Evolutionary conservation across 1,284 basidiomycete genomes (phyloP), one percentile per base, ranked within the genome.

Genomic region (Inonotus obliquus): DNA sequence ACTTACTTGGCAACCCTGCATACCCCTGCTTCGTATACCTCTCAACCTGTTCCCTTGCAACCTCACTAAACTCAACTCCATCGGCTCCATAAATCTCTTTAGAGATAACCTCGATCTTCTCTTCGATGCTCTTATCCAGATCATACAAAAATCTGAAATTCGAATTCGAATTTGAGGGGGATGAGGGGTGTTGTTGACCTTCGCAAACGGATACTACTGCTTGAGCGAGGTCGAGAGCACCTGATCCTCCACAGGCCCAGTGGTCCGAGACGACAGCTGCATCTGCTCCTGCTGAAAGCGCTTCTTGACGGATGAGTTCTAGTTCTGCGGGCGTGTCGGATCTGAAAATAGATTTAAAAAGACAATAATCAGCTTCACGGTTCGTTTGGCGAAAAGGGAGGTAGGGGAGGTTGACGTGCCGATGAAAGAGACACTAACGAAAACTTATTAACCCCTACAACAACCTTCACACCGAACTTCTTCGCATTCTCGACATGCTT

Each of bases 381-480:
- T 47, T 55, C 10, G n/a, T 44, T 2, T 7, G 3, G 6, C 13
- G 2, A 44, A 19, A 14, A 59, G 62, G 21, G 54, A 3, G 51
- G 61, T 58, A 17, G 45, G 41, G 60, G 4, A 29, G 29, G 27
- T n/a, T n/a, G n/a, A n/a, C n/a, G n/a, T n/a, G n/a, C n/a, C n/a
- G n/a, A n/a, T n/a, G n/a, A n/a, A n/a, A n/a, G n/a, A 17, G 54
- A 19, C 13, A 85, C 91, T 70, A 70, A 94, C 91, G 91, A 81
- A 76, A 99, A 99, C 73, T 89, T 89, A 79, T 99, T 99, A 78
- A 99, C 86, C 56, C 89, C 97, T 45, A 99, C 91, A 65, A 99
- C 87, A 63, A 97, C 96, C 81, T 99, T 99, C 75, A 99, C 79
- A 45, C 95, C 95, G 69, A 97, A 96, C 79, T 97, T 98, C 76